Conservation (phyloP, 2,329 filamentous ascomycete species). For the Didymella segeticola region DNA sequence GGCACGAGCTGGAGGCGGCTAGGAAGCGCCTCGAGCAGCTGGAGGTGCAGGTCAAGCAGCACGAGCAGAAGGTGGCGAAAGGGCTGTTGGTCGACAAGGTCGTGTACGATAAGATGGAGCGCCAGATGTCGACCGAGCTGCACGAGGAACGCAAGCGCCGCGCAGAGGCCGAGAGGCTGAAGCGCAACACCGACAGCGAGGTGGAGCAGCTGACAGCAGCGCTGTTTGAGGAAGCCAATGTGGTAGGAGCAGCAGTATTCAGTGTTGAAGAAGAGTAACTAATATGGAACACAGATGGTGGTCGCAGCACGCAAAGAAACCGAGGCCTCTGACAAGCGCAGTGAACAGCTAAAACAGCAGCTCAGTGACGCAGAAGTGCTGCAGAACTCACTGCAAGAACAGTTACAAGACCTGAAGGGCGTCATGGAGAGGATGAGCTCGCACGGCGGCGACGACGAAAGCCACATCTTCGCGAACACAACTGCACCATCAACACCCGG, state of each 20-base stretch:
- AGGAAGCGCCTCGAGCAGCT: conserved; percentile 71
- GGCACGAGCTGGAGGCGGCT: conserved; percentile 81
- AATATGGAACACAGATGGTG: conserved; percentile 71
- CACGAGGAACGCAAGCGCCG: conserved; percentile 51
- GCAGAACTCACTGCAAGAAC: conserved; percentile 89
- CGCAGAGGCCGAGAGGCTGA: conserved; percentile 64
- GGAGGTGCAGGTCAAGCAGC: conserved; percentile 72
- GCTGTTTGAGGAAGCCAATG: conserved; percentile 98
- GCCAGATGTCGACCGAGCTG: conserved; percentile 50
- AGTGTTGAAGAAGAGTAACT: conserved; percentile 12
- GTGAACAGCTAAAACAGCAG: conserved; percentile 85
- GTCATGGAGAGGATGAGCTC: conserved; percentile 88
- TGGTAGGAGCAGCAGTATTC: conserved; percentile 54
- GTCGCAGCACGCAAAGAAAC: conserved; percentile 85
- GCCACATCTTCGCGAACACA: conserved; percentile 66
- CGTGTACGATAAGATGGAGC: conserved; percentile 67
- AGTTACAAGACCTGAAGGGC: conserved; percentile 86
- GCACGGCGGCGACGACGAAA: conserved; percentile 74
- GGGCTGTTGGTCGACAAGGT: conserved; percentile 79
- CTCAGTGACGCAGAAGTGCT: conserved; percentile 85
- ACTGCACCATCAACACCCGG: conserved; percentile 82
- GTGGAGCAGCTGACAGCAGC: conserved; percentile 88
- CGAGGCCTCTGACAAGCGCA: conserved; percentile 80
- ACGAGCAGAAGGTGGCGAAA: conserved; percentile 72
- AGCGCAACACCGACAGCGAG: conserved; percentile 89